These are phyloP conservation scores for Kluyveromyces starmeri DNA, from an alignment of 805 yeast genomes.

Conservation along the genomic window DNA sequence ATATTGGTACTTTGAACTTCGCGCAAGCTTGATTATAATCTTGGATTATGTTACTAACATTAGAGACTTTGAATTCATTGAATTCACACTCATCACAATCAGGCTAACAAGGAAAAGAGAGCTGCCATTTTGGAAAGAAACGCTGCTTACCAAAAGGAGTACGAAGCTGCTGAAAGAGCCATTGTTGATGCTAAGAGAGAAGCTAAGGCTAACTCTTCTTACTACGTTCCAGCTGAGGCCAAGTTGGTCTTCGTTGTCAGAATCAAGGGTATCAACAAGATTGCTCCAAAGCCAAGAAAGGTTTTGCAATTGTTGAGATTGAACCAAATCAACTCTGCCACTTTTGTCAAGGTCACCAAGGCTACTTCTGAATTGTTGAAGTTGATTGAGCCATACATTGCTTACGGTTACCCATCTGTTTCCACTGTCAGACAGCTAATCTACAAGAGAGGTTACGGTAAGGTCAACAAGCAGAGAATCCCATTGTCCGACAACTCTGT, in stretches of 20 bases:
- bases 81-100: not conserved
- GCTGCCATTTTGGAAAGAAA: constrained; percentile 83
- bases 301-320: constrained; percentile 89
- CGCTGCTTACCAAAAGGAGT: constrained; percentile 93
- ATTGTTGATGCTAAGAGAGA: constrained; percentile 80
- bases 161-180: constrained; percentile 86
- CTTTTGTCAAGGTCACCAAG: constrained; percentile 90
- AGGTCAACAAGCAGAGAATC: constrained; percentile 92
- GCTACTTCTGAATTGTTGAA: constrained; percentile 88
- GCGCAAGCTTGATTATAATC: no score
- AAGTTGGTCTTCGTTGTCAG: constrained; percentile 93
- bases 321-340: constrained; percentile 91
- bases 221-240: constrained; percentile 91
- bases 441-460: constrained; percentile 98
- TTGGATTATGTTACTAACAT: not conserved
- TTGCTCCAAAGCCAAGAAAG: constrained; percentile 99
- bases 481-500: constrained; percentile 80
- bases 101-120: constrained; percentile 49
- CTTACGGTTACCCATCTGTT: constrained; percentile 95
- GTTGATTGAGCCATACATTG: constrained; percentile 93
- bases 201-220: constrained; percentile 88
- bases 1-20: no score
- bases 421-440: constrained; percentile 85
- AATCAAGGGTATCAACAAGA: constrained; percentile 99
- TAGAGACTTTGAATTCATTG: no score